Evolutionary conservation across 352 stramenopile species (phyloP).

Genomic region (Globisporangium viniferum): DNA sequence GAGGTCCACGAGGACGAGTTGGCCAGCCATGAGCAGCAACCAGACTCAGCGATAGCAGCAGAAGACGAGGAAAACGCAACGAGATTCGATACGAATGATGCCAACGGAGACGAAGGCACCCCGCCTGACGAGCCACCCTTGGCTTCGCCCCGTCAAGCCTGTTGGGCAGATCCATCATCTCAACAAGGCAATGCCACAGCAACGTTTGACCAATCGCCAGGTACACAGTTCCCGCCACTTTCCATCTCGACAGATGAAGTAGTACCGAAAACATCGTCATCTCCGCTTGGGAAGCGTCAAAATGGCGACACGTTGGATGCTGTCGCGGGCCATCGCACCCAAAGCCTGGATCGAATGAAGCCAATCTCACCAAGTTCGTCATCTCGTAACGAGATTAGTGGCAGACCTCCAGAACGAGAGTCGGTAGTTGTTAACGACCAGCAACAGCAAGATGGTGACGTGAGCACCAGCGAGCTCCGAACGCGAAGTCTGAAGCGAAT

Average conservation of each 20-base stretch:
- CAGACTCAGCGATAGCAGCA: too few species aligned
- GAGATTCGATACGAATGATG: background rate
- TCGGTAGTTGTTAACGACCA: too few species aligned
- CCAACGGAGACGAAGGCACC: background rate
- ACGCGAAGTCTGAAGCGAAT: background rate
- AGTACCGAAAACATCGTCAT: background rate
- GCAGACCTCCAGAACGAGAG: background rate
- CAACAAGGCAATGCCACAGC: background rate
- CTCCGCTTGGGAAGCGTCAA: background rate
- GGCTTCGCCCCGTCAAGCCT: slow-evolving; percentile 11
- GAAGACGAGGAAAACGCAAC: background rate
- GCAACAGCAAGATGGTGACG: background rate
- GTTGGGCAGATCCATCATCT: slow-evolving; percentile 8
- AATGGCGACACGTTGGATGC: background rate
- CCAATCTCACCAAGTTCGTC: background rate
- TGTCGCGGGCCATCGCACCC: background rate
- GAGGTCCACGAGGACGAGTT: slow-evolving; percentile 11
- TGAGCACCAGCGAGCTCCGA: background rate
- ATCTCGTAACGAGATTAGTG: too few species aligned
- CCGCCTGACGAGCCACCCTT: background rate
- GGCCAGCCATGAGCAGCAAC: background rate
- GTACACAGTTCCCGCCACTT: background rate
- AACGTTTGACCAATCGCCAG: background rate
- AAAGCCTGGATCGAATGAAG: background rate
- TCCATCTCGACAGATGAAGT: background rate